These are phyloP conservation scores for Candida nonsorbophila DNA, from an alignment of 805 yeast genomes.

Conservation along the genomic window DNA sequence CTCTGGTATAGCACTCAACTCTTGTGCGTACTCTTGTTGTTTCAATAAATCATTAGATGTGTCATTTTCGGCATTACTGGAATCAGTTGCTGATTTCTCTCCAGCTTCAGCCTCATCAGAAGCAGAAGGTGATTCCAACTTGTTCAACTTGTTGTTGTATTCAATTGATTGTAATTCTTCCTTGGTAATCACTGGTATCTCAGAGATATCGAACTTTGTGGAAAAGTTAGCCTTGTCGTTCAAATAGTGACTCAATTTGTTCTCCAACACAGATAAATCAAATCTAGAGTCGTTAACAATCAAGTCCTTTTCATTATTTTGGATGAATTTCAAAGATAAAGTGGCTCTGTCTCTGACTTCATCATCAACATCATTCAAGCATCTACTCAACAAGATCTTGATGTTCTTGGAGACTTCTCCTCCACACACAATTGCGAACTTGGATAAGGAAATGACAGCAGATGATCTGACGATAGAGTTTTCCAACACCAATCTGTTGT, in stretches of 20 bases:
- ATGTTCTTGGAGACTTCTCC: slow-evolving; percentile 63
- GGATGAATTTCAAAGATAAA: slow-evolving; percentile 65
- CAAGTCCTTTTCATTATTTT: slow-evolving; percentile 32
- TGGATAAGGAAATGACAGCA: slow-evolving; percentile 87
- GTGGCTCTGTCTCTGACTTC: slow-evolving; percentile 98
- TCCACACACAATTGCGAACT: slow-evolving; percentile 80
- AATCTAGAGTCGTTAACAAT: slow-evolving; percentile 65
- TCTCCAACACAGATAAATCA: slow-evolving; percentile 75
- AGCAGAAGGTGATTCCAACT: slow-evolving; percentile 23
- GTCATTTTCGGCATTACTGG: slow-evolving; percentile 5
- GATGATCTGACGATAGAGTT: slow-evolving; percentile 94
- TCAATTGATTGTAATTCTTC: slow-evolving; percentile 67
- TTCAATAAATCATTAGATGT: slow-evolving; percentile 27
- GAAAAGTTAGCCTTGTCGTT: slow-evolving; percentile 44
- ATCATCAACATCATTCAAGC: slow-evolving; percentile 85
- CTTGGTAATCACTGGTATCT: slow-evolving; percentile 60
- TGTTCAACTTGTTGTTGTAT: slow-evolving; percentile 46
- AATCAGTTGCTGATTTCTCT: slow-evolving; percentile 5
- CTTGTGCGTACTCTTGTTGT: slow-evolving; percentile 67
- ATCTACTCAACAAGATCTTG: slow-evolving; percentile 70
- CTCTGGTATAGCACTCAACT: slow-evolving; percentile 66
- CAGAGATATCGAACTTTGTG: slow-evolving; percentile 64
- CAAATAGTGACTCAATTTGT: slow-evolving; percentile 68
- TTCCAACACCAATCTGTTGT: slow-evolving; percentile 93
- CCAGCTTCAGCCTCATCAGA: slow-evolving; percentile 16